These are phyloP conservation scores for Rhodotorula sp. DNA, from an alignment of 1,284 basidiomycete genomes.

Conservation along the genomic window DNA sequence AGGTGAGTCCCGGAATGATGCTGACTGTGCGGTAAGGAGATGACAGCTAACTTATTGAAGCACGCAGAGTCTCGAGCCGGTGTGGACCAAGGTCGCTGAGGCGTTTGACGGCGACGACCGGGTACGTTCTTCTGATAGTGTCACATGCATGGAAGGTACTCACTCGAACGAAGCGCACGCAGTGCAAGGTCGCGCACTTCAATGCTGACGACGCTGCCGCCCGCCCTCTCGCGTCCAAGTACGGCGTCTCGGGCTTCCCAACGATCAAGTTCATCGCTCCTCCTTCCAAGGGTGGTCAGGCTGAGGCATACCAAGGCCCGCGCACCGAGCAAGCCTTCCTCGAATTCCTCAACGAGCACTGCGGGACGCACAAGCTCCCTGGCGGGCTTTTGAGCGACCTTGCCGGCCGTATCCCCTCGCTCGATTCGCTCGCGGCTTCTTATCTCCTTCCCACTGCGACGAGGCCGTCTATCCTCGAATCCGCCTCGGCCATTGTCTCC, in stretches of 20 bases:
- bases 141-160: neutral
- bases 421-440: constrained; percentile 73
- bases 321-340: constrained; percentile 53
- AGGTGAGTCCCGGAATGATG: constrained; percentile 14
- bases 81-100: constrained; percentile 77
- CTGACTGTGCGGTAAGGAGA: neutral
- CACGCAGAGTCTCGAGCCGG: constrained; percentile 58
- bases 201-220: constrained; percentile 84
- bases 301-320: constrained; percentile 53
- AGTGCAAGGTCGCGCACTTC: constrained; percentile 85
- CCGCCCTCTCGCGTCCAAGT: constrained; percentile 65
- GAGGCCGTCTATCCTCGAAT: constrained; percentile 61
- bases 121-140: constrained; percentile 52
- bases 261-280: constrained; percentile 64
- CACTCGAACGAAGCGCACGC: neutral
- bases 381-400: constrained; percentile 75
- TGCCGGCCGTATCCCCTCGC: constrained; percentile 74
- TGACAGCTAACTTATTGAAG: neutral
- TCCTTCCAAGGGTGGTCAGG: constrained; percentile 59
- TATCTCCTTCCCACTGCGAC: constrained; percentile 66
- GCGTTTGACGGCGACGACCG: constrained; percentile 74
- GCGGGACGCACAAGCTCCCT: constrained; percentile 76
- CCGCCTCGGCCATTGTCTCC: constrained; percentile 52
- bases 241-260: constrained; percentile 59
- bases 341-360: constrained; percentile 72